These are phyloP conservation scores for Calonectria honghensis DNA, from an alignment of 2,329 filamentous ascomycete species.

Conservation along the genomic window DNA sequence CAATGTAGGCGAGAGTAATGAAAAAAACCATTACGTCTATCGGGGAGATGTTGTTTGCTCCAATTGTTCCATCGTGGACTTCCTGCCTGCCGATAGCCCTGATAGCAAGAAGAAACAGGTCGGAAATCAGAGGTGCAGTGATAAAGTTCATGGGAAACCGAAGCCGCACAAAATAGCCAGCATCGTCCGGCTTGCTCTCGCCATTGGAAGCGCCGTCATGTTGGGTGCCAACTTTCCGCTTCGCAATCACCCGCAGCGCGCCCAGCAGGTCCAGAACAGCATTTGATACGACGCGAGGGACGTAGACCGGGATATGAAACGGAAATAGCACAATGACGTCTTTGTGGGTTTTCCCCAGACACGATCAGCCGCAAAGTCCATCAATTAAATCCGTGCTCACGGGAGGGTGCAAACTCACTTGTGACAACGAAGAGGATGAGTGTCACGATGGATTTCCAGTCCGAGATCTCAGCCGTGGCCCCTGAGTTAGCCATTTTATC, in stretches of 20 bases:
- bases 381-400: too few species aligned
- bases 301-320: slow-evolving; percentile 77
- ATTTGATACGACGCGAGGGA: slow-evolving; percentile 72
- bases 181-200: neutral
- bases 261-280: slow-evolving; percentile 61
- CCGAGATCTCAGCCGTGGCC: slow-evolving; percentile 67
- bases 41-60: slow-evolving; percentile 79
- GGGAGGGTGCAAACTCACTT: slow-evolving; percentile 71
- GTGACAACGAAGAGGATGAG: slow-evolving; percentile 81
- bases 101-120: slow-evolving; percentile 83
- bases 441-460: slow-evolving; percentile 83
- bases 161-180: slow-evolving; percentile 67
- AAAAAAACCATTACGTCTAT: slow-evolving; percentile 86
- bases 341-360: slow-evolving; percentile 55
- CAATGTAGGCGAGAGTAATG: slow-evolving; percentile 83
- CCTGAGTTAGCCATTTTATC: slow-evolving; percentile 38
- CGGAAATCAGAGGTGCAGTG: slow-evolving; percentile 81
- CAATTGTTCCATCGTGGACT: slow-evolving; percentile 81
- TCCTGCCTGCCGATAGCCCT: slow-evolving; percentile 79
- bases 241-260: slow-evolving; percentile 71
- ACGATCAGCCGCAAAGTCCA: neutral
- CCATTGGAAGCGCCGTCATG: slow-evolving; percentile 47
- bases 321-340: slow-evolving; percentile 82
- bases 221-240: slow-evolving; percentile 53
- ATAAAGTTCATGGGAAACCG: slow-evolving; percentile 81